Percentiles rank a stretch among this genome's conserved stretches.
phyloP scores from a whole-genome alignment of 129 eudicot genomes.

The Scalesia atractyloides region DNA sequence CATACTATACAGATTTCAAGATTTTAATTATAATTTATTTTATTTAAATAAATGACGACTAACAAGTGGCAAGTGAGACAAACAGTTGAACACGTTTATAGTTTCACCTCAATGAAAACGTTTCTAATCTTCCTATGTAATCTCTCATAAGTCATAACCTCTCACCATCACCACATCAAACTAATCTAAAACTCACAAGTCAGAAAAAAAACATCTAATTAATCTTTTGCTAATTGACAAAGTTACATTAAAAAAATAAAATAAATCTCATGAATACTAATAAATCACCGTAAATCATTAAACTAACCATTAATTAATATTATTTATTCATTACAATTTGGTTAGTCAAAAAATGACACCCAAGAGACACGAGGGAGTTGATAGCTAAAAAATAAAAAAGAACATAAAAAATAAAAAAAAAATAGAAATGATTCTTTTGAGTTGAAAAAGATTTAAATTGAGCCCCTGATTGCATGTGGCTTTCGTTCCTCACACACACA shows the following conservation, averaged over 20 bases:
- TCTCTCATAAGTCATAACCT: background rate
- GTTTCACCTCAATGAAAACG: too few relatives aligned
- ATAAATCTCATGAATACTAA: constrained; percentile 13
- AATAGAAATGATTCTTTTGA: constrained; percentile 40
- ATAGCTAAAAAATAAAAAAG: background rate
- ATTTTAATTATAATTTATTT: background rate
- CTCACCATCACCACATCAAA: background rate
- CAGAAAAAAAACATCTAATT: too few relatives aligned
- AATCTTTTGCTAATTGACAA: too few relatives aligned
- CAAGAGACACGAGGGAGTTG: constrained; percentile 37
- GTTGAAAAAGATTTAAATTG: constrained; percentile 28
- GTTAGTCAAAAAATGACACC: constrained; percentile 32
- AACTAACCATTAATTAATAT: background rate
- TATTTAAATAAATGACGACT: background rate
- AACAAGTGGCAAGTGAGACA: too few relatives aligned
- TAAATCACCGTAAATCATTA: constrained; percentile 19
- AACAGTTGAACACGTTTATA: too few relatives aligned
- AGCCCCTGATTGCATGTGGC: constrained; percentile 33
- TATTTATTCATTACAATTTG: background rate
- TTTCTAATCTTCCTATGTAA: too few relatives aligned
- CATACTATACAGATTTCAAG: background rate
- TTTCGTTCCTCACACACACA: constrained; percentile 20
- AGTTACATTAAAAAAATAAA: too few relatives aligned
- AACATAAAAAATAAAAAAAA: background rate
- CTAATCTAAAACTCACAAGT: background rate